Evolutionary conservation across 805 yeast genomes (phyloP).

Genomic region (Wickerhamomyces queroliae): DNA sequence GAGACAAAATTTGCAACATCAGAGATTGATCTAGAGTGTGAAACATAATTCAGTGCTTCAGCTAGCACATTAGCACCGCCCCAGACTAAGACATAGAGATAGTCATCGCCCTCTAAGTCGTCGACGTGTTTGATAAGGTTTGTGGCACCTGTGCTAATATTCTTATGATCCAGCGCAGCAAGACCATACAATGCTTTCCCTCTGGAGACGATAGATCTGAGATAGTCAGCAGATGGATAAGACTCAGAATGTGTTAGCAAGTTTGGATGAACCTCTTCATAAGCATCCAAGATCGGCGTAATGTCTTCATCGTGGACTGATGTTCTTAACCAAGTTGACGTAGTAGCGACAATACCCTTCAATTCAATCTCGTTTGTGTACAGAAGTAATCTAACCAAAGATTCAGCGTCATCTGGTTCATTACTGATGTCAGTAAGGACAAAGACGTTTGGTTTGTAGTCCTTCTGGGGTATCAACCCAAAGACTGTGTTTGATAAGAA

Average conservation of each 20-base stretch:
- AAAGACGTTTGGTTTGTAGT: constrained; percentile 22
- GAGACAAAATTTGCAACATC: constrained; percentile 12
- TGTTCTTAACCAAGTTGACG: constrained; percentile 26
- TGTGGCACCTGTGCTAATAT: constrained; percentile 21
- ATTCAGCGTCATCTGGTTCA: constrained; percentile 27
- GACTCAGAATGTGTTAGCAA: constrained; percentile 20
- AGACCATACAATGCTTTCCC: constrained; percentile 24
- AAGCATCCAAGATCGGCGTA: constrained; percentile 26
- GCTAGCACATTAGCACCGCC: constrained; percentile 29
- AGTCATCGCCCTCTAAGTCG: constrained; percentile 10
- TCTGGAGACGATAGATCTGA: constrained; percentile 19
- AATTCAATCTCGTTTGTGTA: constrained; percentile 25
- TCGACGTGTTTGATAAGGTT: constrained; percentile 21
- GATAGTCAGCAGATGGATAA: constrained; percentile 23
- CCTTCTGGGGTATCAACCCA: constrained; percentile 30
- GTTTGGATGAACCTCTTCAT: constrained; percentile 20
- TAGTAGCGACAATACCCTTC: constrained; percentile 27
- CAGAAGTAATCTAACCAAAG: constrained; percentile 24
- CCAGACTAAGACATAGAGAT: constrained; percentile 23
- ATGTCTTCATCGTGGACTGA: constrained; percentile 26
- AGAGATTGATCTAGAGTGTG: constrained; percentile 9
- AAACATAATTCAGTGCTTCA: constrained; percentile 22
- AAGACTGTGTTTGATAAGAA: too few relatives aligned
- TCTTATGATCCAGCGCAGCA: constrained; percentile 10
- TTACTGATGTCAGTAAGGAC: constrained; percentile 26